A percentile compares a stretch with the other conserved stretches of the same genome.
Conservation (phyloP, 2,329 filamentous ascomycete species). For the Sporothrix sp. region DNA sequence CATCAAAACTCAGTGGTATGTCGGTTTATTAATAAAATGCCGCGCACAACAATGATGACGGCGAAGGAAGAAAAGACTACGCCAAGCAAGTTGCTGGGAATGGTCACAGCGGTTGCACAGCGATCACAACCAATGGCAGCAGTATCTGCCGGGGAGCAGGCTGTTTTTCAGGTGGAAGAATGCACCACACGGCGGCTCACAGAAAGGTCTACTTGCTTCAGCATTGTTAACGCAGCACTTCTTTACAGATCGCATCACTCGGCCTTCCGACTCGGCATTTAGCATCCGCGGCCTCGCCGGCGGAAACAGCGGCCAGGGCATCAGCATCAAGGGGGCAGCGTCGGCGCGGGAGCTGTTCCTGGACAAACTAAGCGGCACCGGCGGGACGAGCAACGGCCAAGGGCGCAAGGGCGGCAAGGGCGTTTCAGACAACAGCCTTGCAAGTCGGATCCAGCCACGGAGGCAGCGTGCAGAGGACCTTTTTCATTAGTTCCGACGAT, state of each 20-base stretch:
- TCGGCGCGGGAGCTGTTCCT: constrained; percentile 60
- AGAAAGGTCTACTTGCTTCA: no score
- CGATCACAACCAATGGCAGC: not conserved
- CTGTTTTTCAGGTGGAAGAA: no score
- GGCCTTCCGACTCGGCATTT: constrained; percentile 25
- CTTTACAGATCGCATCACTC: constrained; percentile 30
- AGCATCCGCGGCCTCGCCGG: constrained; percentile 51
- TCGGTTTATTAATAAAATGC: no score
- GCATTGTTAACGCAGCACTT: not conserved
- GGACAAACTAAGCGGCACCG: constrained; percentile 40
- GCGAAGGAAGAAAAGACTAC: no score
- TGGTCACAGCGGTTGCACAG: no score
- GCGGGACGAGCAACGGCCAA: not conserved
- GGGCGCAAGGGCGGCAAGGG: constrained; percentile 54
- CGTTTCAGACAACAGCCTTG: constrained; percentile 52
- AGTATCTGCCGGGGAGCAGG: not conserved
- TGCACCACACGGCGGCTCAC: no score
- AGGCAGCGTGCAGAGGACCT: constrained; percentile 64
- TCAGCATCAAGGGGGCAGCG: constrained; percentile 58
- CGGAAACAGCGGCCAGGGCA: constrained; percentile 27
- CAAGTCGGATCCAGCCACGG: constrained; percentile 42
- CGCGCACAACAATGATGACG: no score
- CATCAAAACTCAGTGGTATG: constrained; percentile 19
- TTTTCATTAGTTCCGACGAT: constrained; percentile 40
- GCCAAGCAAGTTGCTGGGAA: no score